Evolutionary conservation across 148 eudicot species (phyloP).

Genomic region (Oxyria digyna): DNA sequence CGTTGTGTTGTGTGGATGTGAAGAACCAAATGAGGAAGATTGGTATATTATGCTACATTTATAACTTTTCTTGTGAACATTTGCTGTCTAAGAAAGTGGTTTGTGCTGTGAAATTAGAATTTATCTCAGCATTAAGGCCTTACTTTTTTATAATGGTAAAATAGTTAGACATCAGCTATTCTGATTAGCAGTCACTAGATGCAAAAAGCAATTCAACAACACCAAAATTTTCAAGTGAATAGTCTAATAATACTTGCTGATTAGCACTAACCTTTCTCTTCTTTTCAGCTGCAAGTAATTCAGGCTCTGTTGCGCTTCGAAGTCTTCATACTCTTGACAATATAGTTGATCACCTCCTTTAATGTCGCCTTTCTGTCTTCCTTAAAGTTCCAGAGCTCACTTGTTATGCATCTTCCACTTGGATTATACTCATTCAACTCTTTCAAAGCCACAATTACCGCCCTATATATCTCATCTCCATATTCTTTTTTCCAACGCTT

Average conservation of each 20-base stretch:
- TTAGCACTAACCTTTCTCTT: background rate
- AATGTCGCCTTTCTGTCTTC: constrained; percentile 9
- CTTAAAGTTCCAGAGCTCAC: constrained; percentile 7
- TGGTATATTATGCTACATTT: background rate
- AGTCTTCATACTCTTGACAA: background rate
- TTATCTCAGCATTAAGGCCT: no score
- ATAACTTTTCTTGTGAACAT: background rate
- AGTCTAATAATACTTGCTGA: background rate
- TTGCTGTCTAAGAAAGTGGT: background rate
- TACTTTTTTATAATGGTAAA: background rate
- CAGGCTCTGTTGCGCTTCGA: background rate
- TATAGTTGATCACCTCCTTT: background rate
- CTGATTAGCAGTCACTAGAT: no score
- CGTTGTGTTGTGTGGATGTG: constrained; percentile 47
- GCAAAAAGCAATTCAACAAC: background rate
- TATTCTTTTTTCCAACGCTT: background rate
- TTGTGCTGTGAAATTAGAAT: background rate
- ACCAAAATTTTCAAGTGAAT: background rate
- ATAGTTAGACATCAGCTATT: background rate
- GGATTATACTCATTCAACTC: constrained; percentile 5
- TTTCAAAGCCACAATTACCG: constrained; percentile 3
- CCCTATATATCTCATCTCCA: background rate
- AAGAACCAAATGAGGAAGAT: background rate
- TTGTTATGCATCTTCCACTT: background rate
- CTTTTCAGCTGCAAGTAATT: background rate